Base-by-base conservation (phyloP, 805 yeast genomes). In the Schizosaccharomyces octosporus region DNA sequence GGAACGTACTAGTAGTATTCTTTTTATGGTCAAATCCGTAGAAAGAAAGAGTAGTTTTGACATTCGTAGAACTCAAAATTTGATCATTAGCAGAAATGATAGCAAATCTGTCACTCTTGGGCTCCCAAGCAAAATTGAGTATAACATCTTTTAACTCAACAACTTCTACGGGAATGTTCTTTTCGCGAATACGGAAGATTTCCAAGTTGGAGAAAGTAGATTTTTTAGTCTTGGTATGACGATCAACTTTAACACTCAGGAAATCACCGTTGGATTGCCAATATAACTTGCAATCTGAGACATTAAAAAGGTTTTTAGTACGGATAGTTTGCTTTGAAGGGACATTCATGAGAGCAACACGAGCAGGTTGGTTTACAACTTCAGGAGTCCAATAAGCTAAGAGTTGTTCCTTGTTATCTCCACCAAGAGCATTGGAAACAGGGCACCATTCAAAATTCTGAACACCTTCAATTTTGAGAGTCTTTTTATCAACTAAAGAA, bases 301-400 rank as follows among this genome's bases (percentile, higher is more conserved):
- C 98, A 75, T 93, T 96, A 78, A 93, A 88, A 73, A 93, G 78
- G 73, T 90, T 89, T 67, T 90, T 83, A 63, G 95, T 85, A 79
- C 97, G 85, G 64, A 93, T 73, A 59, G 88, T 82, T 71, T 81
- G 78, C 72, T 84, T 85, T 32, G 87, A 77, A 63, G 95, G 95
- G 62, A 89, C 79, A 68, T 86, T 87, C 82, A 93, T 83, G 65
- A 93, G 74, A 29, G 94, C 81, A 63, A 90, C 97, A 72, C 95
- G 84, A 36, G 98, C 97, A 57, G 96, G 85, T 76, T 89, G 95
- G 73, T 93, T 90, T 65, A 78, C 72, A 61, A 82, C 75, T 75
- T 93, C 99, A 62, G 99, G 99, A 59, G 96, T 88, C 98, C 98
- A 93, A 76, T 84, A 93, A 41, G 95, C 82, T 66, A 93, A 78